phyloP scores from a whole-genome alignment of 2,329 filamentous ascomycete species.

The Trichoderma sp. region DNA sequence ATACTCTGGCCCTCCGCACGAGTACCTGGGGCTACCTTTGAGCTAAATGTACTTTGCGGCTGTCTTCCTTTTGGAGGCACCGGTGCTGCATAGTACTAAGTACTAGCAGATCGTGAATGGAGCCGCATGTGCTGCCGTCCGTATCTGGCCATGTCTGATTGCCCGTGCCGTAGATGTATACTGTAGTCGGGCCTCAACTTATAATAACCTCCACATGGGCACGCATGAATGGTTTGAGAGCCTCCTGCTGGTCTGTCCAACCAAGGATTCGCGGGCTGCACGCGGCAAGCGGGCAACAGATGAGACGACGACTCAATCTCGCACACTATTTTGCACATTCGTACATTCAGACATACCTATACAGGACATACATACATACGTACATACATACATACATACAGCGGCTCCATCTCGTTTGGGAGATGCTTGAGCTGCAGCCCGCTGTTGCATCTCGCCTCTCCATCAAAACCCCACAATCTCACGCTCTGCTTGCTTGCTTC shows the following conservation, averaged over 20 bases:
- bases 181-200: not conserved
- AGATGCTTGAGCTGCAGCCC: not conserved
- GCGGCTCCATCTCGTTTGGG: not conserved
- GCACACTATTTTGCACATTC: too few species aligned
- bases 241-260: not conserved
- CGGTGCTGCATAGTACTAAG: too few species aligned
- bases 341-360: too few species aligned
- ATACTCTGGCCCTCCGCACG: not conserved
- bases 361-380: not conserved
- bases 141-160: not conserved
- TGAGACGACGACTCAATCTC: not conserved
- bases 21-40: constrained; percentile 1
- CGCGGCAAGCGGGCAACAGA: not conserved
- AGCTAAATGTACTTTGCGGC: not conserved
- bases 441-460: constrained; percentile 2
- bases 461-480: not conserved
- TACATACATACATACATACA: not conserved
- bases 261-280: constrained; percentile 1
- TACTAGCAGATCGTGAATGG: not conserved
- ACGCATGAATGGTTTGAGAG: not conserved
- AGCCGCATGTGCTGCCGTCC: not conserved
- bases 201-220: not conserved
- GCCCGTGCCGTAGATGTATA: not conserved
- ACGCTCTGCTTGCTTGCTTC: not conserved
- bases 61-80: not conserved